Evolutionary conservation across 495 filamentous ascomycete species (phyloP), one percentile per base, ranked within the genome.

Genomic region (Penicillium pancosmium): DNA sequence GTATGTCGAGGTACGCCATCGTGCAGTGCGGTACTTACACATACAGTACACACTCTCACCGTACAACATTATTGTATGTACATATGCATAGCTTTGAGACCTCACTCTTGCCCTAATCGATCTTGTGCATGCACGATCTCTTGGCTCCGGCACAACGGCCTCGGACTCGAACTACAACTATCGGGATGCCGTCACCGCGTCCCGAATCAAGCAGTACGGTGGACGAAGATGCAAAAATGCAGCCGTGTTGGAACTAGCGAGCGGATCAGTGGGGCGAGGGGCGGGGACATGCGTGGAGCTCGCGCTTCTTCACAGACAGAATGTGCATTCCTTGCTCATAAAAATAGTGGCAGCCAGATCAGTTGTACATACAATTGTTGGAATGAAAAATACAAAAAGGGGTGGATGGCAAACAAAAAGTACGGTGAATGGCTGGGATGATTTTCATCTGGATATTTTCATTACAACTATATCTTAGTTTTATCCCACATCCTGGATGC

Each of bases 151-250:
- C 15, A 16, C 16, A 44, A 21, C n/a, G 41, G 16, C 15, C 50
- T 52, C 50, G 50, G 50, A 5, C 19, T 19, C 11, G 11, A 3
- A 25, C 27, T 35, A 35, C 9, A 18, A 16, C 16, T 44, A 44
- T 52, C 50, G 50, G 50, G 27, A 52, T n/a, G 18, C 50, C 34
- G 50, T 52, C 27, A 52, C 27, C 50, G 50, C 50, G 21, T 27
- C 46, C 46, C 46, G 21, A 48, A 48, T 48, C 27, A 27, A 52
- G 50, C 34, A 11, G 31, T 15, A 27, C 50, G 25, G 50, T 35
- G 34, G 50, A 18, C 31, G n/a, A 38, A 21, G 50, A 38, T 34
- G 31, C 50, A 52, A 52, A 31, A 52, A 52, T 52, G 31, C 50
- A 44, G 50, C 50, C 50, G 50, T 35, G 50, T 35, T 34, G n/a